Evolutionary conservation across 148 eudicot species (phyloP), one percentile per base, ranked within the genome.

Genomic region (Amaranthus cruentus): DNA sequence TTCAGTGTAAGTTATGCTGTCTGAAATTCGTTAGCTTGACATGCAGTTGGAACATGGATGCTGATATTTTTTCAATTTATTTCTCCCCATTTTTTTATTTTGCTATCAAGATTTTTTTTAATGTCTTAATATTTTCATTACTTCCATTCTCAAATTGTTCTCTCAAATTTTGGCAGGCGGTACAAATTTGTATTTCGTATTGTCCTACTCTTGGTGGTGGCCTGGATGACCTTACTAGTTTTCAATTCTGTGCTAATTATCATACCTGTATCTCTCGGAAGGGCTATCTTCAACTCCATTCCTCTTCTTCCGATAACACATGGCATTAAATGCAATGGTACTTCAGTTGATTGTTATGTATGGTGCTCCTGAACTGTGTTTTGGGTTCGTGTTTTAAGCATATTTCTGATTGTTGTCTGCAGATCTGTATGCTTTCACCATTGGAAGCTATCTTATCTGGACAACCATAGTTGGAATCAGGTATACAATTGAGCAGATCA

Each of bases 401-500:
- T 58, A n/a, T 59, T 42, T 47, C 43, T 9, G 49, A 2, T 28
- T 28, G 59, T 75, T 70, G 3, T 71, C 55, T n/a, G 51, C 78
- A 95, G 99, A 95, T 81, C 70, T 95, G 18, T 95, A 95, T 86
- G 97, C 97, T 66, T 95, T 91, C 78, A 84, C 87, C 80, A 95
- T 95, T 75, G 99, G 99, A 72, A 95, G 99, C 80, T 95, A 95
- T 78, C 85, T 83, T 76, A 95, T 95, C 52, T 95, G 99, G 99
- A 88, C 94, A 69, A 89, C 82, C 49, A 73, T 95, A 49, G 92
- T 97, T 78, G 99, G 99, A 75, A 83, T 80, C 58, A 88, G 99
- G 74, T 95, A 95, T 68, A 85, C 88, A 43, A 63, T 88, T 76
- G 94, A 95, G 70, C 90, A 87, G 66, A 82, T 91, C 18, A 88